These are phyloP conservation scores for Nakazawaea peltata DNA, from an alignment of 805 yeast species.

Conservation along the genomic window DNA sequence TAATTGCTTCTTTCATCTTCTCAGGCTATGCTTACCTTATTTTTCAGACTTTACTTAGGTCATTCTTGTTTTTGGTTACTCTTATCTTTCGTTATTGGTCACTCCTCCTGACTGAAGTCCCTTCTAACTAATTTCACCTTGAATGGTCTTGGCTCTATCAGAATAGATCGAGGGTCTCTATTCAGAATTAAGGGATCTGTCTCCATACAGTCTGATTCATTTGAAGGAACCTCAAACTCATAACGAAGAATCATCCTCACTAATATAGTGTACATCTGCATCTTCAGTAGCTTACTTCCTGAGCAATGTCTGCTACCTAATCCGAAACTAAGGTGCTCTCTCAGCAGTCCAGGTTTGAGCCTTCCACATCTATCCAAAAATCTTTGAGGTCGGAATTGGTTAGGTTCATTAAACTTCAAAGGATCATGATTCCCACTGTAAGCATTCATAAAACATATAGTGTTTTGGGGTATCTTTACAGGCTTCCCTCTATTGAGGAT, in stretches of 20 bases:
- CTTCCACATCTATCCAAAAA: constrained; percentile 28
- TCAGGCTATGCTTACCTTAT: too few species aligned
- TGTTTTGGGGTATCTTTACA: constrained; percentile 40
- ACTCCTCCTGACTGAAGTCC: too few species aligned
- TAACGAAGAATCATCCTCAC: constrained; percentile 46
- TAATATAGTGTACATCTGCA: constrained; percentile 54
- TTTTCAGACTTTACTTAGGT: too few species aligned
- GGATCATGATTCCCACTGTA: constrained; percentile 66
- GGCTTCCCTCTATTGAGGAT: constrained; percentile 6
- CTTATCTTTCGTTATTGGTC: too few species aligned
- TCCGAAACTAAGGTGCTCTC: constrained; percentile 44
- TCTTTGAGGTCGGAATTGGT: constrained; percentile 42
- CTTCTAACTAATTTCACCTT: constrained; percentile 27
- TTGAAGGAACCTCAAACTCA: constrained; percentile 34
- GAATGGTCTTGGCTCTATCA: constrained; percentile 50
- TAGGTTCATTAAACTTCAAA: constrained; percentile 31
- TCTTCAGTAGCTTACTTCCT: constrained; percentile 56
- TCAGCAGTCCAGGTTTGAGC: constrained; percentile 5
- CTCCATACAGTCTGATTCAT: constrained; percentile 26
- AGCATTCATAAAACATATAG: constrained; percentile 56
- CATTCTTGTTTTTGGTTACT: too few species aligned
- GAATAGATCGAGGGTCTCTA: constrained; percentile 46
- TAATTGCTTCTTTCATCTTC: too few species aligned
- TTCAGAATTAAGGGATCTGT: constrained; percentile 45
- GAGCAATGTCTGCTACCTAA: constrained; percentile 68